A percentile compares a stretch with the other conserved stretches of the same genome.
phyloP scores from a whole-genome alignment of 1,284 basidiomycete species.

The Pseudozyma sp. region DNA sequence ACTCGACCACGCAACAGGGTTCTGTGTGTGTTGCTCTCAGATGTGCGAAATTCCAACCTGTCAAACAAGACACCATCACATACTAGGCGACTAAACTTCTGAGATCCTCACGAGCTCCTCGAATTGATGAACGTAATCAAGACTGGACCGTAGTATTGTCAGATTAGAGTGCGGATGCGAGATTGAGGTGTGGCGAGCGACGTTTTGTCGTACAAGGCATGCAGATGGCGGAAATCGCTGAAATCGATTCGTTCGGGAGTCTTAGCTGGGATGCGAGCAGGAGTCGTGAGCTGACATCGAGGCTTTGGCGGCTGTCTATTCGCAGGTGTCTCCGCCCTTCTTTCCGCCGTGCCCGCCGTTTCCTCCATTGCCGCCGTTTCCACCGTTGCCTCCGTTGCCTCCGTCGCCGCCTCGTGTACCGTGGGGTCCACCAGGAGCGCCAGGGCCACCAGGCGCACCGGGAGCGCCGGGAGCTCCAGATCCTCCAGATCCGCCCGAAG shows the following conservation, averaged over 20 bases:
- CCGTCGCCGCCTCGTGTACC: constrained; percentile 10
- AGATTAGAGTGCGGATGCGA: too few species aligned
- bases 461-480: neutral
- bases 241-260: neutral
- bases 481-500: constrained; percentile 3
- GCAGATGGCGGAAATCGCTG: too few species aligned
- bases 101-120: neutral
- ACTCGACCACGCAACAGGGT: too few species aligned
- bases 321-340: constrained; percentile 2
- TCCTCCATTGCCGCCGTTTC: constrained; percentile 14
- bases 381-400: constrained; percentile 18
- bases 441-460: neutral
- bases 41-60: neutral
- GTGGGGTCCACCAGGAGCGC: constrained; percentile 10
- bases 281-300: neutral
- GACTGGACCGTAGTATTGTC: too few species aligned
- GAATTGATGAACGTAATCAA: too few species aligned
- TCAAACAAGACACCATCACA: constrained; percentile 4
- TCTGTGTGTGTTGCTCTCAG: too few species aligned
- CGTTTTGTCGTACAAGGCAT: too few species aligned
- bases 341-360: constrained; percentile 11
- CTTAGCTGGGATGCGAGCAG: neutral
- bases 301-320: neutral
- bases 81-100: neutral
- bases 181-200: too few species aligned